Percentiles rank a stretch among this genome's conserved stretches.
Evolutionary conservation across 805 yeast species (phyloP).

Genomic region (Saturnispora hagleri): DNA sequence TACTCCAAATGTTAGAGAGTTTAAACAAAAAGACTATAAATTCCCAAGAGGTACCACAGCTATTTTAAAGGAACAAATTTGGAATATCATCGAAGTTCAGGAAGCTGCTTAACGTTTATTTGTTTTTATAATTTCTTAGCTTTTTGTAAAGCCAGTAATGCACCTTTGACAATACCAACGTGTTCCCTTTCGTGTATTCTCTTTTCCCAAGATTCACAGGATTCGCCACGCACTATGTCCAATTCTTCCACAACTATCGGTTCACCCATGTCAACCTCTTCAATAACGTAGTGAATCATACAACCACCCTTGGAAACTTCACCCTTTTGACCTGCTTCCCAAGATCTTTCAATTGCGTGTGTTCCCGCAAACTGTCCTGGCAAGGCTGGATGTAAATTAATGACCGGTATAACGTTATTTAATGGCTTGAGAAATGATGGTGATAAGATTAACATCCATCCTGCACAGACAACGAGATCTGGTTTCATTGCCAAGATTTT

Average conservation of each 20-base stretch:
- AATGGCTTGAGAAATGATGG: slow-evolving; percentile 64
- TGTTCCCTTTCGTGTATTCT: slow-evolving; percentile 85
- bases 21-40: slow-evolving; percentile 74
- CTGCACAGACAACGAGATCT: slow-evolving; percentile 90
- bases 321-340: slow-evolving; percentile 90
- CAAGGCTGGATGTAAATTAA: slow-evolving; percentile 92
- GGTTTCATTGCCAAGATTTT: slow-evolving; percentile 57
- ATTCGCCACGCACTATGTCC: slow-evolving; percentile 59
- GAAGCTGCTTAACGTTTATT: slow-evolving; percentile 31
- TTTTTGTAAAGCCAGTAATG: slow-evolving; percentile 47
- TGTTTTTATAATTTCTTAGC: not conserved
- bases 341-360: slow-evolving; percentile 92
- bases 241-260: slow-evolving; percentile 80
- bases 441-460: slow-evolving; percentile 93
- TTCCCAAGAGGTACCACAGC: slow-evolving; percentile 94
- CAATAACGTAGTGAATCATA: slow-evolving; percentile 95
- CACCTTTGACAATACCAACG: slow-evolving; percentile 87
- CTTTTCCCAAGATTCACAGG: slow-evolving; percentile 68
- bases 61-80: slow-evolving; percentile 57
- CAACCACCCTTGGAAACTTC: slow-evolving; percentile 73
- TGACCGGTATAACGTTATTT: slow-evolving; percentile 59
- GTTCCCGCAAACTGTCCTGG: slow-evolving; percentile 98
- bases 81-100: slow-evolving; percentile 57
- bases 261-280: slow-evolving; percentile 89
- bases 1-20: slow-evolving; percentile 82